These are phyloP conservation scores for Agapanthus africanus DNA, from an alignment of 106 monocot species.

Conservation along the genomic window DNA sequence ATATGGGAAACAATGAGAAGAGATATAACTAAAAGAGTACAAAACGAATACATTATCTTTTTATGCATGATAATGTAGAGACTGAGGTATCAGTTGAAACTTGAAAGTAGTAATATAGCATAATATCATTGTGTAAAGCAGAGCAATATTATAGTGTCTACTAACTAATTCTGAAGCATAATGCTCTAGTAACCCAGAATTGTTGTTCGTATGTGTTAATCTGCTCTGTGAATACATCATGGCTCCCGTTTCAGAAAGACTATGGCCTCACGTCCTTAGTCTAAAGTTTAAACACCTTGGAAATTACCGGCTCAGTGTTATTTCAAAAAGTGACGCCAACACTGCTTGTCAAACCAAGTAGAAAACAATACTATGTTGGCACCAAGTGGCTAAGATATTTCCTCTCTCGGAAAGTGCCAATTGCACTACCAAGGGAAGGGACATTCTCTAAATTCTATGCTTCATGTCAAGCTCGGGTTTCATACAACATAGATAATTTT, in stretches of 20 bases:
- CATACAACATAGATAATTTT: neutral
- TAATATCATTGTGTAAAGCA: no score
- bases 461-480: neutral
- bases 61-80: neutral
- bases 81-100: no score
- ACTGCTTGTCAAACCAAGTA: neutral
- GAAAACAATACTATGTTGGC: no score
- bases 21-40: neutral
- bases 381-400: no score
- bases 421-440: neutral
- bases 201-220: neutral
- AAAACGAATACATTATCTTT: neutral
- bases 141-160: neutral
- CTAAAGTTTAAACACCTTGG: neutral
- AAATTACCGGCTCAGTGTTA: neutral
- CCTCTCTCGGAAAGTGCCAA: neutral
- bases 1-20: neutral
- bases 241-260: neutral
- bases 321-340: neutral
- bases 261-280: neutral
- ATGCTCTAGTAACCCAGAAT: conserved; percentile 3
- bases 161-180: neutral
- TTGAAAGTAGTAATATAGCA: no score
- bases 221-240: neutral
- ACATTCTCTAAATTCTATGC: neutral